phyloP scores from a whole-genome alignment of 331 rosid species.

The Malus hybrid region DNA sequence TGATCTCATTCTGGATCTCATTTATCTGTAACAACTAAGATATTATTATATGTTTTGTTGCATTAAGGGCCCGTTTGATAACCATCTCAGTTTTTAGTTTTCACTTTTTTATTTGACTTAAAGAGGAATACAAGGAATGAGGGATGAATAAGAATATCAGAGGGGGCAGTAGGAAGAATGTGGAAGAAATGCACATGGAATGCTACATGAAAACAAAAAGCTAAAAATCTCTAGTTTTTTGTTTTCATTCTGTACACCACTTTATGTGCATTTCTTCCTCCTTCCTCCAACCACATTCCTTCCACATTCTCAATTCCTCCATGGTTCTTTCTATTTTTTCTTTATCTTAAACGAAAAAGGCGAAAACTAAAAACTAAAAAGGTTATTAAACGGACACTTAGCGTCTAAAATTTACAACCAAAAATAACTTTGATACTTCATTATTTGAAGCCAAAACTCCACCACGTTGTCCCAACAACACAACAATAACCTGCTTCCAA shows the following conservation, averaged over 20 bases:
- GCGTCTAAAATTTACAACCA: no score
- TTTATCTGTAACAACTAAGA: background rate
- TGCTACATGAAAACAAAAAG: background rate
- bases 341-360: no score
- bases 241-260: background rate
- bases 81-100: background rate
- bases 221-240: background rate
- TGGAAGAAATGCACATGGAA: no score
- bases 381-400: background rate
- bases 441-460: background rate
- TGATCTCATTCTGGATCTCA: background rate
- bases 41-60: background rate
- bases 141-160: background rate
- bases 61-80: no score
- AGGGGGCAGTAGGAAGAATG: background rate
- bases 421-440: background rate
- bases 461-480: slow-evolving; percentile 19
- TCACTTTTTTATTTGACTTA: no score
- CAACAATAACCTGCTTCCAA: slow-evolving; percentile 17
- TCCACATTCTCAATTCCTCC: no score
- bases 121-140: background rate
- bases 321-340: no score
- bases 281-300: no score
- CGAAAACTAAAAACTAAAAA: no score
- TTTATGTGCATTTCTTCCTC: no score